A percentile compares a stretch with the other conserved stretches of the same genome.
phyloP scores from a whole-genome alignment of 176 grass and related monocot genomes.

The Rhynchospora pubera region DNA sequence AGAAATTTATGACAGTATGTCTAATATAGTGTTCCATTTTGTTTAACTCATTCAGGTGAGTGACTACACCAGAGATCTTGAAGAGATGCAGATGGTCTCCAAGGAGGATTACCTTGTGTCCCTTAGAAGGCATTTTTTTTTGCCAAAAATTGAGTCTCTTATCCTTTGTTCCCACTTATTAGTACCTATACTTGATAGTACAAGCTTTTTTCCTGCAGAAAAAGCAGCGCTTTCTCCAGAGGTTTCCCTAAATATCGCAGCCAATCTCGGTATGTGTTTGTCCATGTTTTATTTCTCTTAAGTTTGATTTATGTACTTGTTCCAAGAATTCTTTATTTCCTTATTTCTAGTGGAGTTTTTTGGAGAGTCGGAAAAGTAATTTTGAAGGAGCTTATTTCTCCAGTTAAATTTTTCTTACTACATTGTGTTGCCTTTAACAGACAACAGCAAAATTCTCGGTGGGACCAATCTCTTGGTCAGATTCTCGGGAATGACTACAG shows the following conservation, averaged over 20 bases:
- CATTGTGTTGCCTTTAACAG: constrained; percentile 33
- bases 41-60: constrained; percentile 63
- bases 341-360: constrained; percentile 10
- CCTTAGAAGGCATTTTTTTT: constrained; percentile 69
- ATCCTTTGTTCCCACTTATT: constrained; percentile 3
- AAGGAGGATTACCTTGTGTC: constrained; percentile 99
- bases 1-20: neutral
- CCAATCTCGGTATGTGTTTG: constrained; percentile 56
- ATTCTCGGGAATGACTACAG: constrained; percentile 55
- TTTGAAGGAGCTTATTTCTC: neutral
- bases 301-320: neutral
- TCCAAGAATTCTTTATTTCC: neutral
- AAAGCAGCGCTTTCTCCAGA: constrained; percentile 95
- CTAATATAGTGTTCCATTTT: constrained; percentile 24
- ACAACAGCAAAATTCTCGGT: constrained; percentile 77
- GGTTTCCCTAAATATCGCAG: constrained; percentile 94
- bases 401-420: constrained; percentile 4
- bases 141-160: constrained; percentile 16
- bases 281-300: neutral
- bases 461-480: constrained; percentile 79
- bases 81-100: constrained; percentile 96
- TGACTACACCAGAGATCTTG: constrained; percentile 99
- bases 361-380: neutral
- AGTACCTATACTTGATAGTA: constrained; percentile 34
- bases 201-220: constrained; percentile 55